Conservation (phyloP, 2,329 filamentous ascomycete genomes). For the Neofusicoccum sp. region DNA sequence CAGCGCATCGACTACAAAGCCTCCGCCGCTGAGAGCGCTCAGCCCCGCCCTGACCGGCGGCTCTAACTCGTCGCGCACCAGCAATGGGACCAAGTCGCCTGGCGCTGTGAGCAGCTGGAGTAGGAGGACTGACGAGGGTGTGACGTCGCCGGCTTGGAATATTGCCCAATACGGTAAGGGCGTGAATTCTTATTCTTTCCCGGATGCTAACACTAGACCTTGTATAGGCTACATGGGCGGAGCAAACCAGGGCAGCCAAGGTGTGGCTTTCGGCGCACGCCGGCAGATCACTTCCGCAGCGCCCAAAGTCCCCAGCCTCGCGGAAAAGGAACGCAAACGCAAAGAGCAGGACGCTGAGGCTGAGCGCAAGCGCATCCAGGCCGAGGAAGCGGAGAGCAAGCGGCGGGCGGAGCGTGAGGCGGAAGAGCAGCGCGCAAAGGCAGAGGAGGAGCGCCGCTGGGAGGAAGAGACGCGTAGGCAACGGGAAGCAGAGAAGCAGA, state of each 20-base stretch:
- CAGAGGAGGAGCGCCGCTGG: conserved; percentile 66
- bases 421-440: conserved; percentile 61
- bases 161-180: conserved; percentile 78
- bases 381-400: conserved; percentile 53
- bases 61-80: conserved; percentile 60
- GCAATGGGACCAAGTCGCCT: conserved; percentile 45
- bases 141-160: conserved; percentile 91
- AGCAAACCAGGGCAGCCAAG: conserved; percentile 91
- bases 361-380: conserved; percentile 48
- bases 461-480: conserved; percentile 62
- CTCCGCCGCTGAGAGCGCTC: conserved; percentile 36
- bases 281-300: conserved; percentile 86
- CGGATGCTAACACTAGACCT: neutral
- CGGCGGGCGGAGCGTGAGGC: conserved; percentile 51
- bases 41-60: conserved; percentile 49
- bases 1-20: conserved; percentile 37
- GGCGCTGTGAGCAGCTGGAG: conserved; percentile 84
- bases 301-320: conserved; percentile 75
- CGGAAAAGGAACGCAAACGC: conserved; percentile 75
- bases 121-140: conserved; percentile 74
- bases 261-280: conserved; percentile 85
- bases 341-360: conserved; percentile 57
- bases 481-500: conserved; percentile 58
- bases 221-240: conserved; percentile 80
- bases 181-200: neutral